A percentile compares a stretch with the other conserved stretches of the same genome.
phyloP scores from a whole-genome alignment of 352 stramenopile species.

The Hyaloperonospora brassicae region DNA sequence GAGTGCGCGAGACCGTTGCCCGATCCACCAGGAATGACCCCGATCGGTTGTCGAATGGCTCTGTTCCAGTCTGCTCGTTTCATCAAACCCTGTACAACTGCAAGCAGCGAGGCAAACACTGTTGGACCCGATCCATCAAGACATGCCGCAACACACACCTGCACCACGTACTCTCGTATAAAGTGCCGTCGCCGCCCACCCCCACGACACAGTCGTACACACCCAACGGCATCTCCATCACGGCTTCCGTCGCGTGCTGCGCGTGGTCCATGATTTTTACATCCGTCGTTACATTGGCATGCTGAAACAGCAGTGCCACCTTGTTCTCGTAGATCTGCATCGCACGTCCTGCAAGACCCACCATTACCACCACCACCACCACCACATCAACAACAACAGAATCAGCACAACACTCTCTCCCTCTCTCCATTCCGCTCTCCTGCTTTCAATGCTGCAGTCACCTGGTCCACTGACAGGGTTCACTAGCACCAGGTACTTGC shows the following conservation, averaged over 20 bases:
- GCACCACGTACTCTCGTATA: constrained; percentile 49
- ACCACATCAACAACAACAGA: background rate
- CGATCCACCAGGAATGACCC: constrained; percentile 46
- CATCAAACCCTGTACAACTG: constrained; percentile 73
- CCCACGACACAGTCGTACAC: constrained; percentile 62
- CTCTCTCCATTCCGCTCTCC: background rate
- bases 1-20: constrained; percentile 68
- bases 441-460: background rate
- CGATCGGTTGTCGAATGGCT: constrained; percentile 57
- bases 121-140: background rate
- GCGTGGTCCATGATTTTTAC: constrained; percentile 45
- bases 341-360: constrained; percentile 25
- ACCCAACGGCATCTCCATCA: constrained; percentile 36
- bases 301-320: constrained; percentile 44
- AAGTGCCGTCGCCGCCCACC: constrained; percentile 45
- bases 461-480: constrained; percentile 60
- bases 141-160: background rate
- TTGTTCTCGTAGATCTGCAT: constrained; percentile 47
- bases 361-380: too few species aligned
- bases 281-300: constrained; percentile 44
- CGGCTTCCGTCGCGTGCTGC: constrained; percentile 46
- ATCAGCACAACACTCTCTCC: background rate
- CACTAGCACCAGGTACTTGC: constrained; percentile 60
- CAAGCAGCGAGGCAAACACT: background rate
- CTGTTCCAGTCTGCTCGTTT: constrained; percentile 58